phyloP scores from a whole-genome alignment of 78 protist species.

The Dictyostelium brefeldianum region DNA sequence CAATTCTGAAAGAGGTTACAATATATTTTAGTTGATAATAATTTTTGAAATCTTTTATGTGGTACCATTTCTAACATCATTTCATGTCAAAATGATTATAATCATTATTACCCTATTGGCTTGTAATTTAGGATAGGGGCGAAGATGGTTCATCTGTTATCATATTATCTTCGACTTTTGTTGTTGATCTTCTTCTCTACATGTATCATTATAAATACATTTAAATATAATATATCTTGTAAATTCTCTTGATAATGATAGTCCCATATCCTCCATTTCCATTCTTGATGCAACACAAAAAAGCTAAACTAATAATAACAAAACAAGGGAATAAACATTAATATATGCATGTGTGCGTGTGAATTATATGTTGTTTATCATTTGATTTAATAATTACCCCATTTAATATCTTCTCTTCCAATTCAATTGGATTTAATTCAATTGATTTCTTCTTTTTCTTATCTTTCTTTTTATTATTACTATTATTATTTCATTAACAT shows the following conservation, averaged over 20 bases:
- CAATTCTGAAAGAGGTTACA: not conserved
- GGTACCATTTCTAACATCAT: not conserved
- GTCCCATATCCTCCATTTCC: not conserved
- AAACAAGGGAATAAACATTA: no score
- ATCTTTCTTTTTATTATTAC: no score
- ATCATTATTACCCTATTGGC: not conserved
- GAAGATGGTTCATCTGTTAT: no score
- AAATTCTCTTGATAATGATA: not conserved
- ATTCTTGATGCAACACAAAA: not conserved
- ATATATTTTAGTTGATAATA: not conserved
- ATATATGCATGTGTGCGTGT: no score
- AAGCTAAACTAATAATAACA: not conserved
- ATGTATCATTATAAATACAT: constrained; percentile 2
- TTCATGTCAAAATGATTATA: not conserved
- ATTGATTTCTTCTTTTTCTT: no score
- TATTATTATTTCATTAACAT: no score
- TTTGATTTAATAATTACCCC: not conserved
- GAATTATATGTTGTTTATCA: no score
- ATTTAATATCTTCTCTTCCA: not conserved
- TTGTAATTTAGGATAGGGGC: not conserved
- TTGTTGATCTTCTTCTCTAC: not conserved
- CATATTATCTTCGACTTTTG: not conserved
- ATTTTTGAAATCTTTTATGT: not conserved
- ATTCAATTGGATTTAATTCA: not conserved
- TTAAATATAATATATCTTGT: not conserved